Base-by-base conservation (phyloP, 345 rosid species). In the Angophora floribunda region DNA sequence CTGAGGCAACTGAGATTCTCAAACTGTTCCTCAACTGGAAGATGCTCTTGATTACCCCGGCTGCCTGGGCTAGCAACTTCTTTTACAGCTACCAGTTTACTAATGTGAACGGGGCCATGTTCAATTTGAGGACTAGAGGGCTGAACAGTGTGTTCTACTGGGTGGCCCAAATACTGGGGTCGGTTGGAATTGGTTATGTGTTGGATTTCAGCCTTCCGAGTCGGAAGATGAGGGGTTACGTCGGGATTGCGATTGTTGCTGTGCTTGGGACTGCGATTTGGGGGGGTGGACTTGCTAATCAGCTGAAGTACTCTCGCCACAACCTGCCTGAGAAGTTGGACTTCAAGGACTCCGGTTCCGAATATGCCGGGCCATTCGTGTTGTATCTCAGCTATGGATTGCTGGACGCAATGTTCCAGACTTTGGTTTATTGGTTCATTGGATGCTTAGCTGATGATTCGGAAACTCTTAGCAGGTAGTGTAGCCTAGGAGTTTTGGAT, bases 1-100 rank as follows among this genome's bases (percentile, higher is more conserved):
- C 92, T 0, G 93, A 94, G 88, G 86, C 51, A 3, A 5, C 89
- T 0, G 95, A 94, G 94, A 93, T 93, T 67, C 21, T 91, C 51
- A 93, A 93, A 88, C 90, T 95, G 63, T 94, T 94, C 87, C 63
- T 65, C 24, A 94, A 93, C 49, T 93, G 96, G 97, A 93, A 92
- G 87, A 97, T 96, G 99, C 92, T 97, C 7, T 89, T 97, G 28
- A 91, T 97, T 11, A 90, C 92, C 4, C 98, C 98, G 0, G 97
- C 99, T 1, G 97, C 99, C 36, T 97, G 98, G 98, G 98, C 98
- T 0, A 93, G 97, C 89, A 97, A 96, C 63, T 97, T 97, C 90
- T 97, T 96, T 88, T 96, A 95, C 67, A 95, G 91, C 75, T 96
- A 96, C 88, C 98, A 95, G 55, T 97, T 97, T 89, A 97, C 95